Conservation (phyloP, 2,329 filamentous ascomycete genomes). For the Aspergillus vadensis region DNA sequence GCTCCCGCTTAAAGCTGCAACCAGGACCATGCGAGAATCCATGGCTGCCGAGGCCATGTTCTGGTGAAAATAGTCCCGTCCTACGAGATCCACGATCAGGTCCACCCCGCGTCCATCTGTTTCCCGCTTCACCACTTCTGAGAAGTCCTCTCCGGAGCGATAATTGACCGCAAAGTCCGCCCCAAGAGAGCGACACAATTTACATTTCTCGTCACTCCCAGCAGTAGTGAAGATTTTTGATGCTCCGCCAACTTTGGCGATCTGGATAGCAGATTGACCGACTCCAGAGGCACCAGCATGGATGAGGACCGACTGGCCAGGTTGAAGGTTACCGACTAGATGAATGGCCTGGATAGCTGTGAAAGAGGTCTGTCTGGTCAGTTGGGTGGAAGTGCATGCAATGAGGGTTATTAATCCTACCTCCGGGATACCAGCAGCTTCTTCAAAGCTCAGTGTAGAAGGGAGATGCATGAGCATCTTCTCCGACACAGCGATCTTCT, state of each 20-base stretch:
- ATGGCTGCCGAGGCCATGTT: neutral
- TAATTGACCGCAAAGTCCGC: neutral
- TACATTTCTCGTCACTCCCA: neutral
- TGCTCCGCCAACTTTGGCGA: neutral
- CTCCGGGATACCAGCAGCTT: conserved; percentile 38
- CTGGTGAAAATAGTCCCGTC: neutral
- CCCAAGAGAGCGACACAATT: neutral
- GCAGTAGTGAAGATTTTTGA: neutral
- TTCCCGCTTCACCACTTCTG: neutral
- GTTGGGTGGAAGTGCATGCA: neutral
- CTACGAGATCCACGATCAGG: neutral
- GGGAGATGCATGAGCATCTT: conserved; percentile 85
- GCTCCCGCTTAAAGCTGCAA: neutral
- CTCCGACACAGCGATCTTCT: conserved; percentile 75
- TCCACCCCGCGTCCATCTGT: neutral
- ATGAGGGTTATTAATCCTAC: neutral
- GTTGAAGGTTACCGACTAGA: neutral
- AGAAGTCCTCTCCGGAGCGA: neutral
- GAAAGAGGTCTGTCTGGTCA: neutral
- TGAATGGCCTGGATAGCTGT: neutral
- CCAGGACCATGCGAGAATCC: neutral
- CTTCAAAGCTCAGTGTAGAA: conserved; percentile 38
- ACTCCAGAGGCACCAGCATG: neutral
- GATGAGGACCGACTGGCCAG: neutral
- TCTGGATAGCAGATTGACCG: neutral